Evolutionary conservation across 2,329 filamentous ascomycete genomes (phyloP).

Genomic region (Monilinia fructigena): DNA sequence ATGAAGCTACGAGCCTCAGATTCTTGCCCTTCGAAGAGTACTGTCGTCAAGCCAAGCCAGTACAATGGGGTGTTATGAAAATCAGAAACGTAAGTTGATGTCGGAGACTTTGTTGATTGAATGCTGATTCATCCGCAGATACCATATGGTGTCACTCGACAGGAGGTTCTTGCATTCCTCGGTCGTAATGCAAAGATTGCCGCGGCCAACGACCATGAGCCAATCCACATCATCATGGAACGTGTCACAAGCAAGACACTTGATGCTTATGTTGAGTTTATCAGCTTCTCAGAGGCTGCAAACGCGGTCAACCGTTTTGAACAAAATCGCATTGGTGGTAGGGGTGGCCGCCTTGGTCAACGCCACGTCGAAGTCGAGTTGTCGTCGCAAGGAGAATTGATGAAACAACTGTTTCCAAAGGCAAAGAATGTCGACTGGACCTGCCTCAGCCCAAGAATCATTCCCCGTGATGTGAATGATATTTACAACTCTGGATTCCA

Average conservation of each 20-base stretch:
- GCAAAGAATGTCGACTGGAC: conserved; percentile 57
- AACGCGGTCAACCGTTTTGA: conserved; percentile 52
- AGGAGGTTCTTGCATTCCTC: conserved; percentile 58
- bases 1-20: conserved; percentile 34
- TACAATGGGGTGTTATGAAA: conserved; percentile 40
- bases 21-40: conserved; percentile 42
- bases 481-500: conserved; percentile 53
- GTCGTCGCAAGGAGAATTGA: conserved; percentile 55
- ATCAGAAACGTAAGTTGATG: conserved; percentile 42
- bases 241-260: conserved; percentile 61
- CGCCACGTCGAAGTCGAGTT: conserved; percentile 57
- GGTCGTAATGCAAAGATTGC: conserved; percentile 57
- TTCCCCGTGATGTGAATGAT: conserved; percentile 41
- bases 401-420: conserved; percentile 61
- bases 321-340: conserved; percentile 41
- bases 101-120: conserved; percentile 3
- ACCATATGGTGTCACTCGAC: conserved; percentile 53
- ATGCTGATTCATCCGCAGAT: conserved; percentile 45
- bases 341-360: conserved; percentile 53
- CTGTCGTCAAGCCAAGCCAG: conserved; percentile 35
- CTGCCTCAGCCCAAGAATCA: conserved; percentile 46
- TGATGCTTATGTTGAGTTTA: conserved; percentile 60
- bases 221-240: conserved; percentile 64
- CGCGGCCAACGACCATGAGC: conserved; percentile 52
- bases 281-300: conserved; percentile 52